phyloP scores from a whole-genome alignment of 768 basidiomycete genomes.

The Lentinula edodes region DNA sequence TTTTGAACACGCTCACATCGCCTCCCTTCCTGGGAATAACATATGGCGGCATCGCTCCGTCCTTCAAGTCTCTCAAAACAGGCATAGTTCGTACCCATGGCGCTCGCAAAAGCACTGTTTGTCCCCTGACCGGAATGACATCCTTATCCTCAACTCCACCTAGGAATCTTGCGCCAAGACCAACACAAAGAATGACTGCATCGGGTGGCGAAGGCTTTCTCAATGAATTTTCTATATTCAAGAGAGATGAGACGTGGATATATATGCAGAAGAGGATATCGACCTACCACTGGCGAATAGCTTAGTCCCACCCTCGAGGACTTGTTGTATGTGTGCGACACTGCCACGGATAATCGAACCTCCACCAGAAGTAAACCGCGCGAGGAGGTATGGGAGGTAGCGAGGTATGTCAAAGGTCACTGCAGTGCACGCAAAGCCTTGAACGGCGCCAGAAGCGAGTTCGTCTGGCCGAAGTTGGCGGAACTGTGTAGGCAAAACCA shows the following conservation, averaged over 20 bases:
- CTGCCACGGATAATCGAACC: constrained; percentile 54
- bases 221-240: not conserved
- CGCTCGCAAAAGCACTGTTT: constrained; percentile 72
- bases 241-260: not conserved
- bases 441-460: constrained; percentile 27
- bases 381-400: constrained; percentile 68
- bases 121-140: constrained; percentile 77
- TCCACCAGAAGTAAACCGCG: constrained; percentile 58
- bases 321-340: constrained; percentile 65
- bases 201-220: constrained; percentile 28
- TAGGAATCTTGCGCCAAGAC: constrained; percentile 68
- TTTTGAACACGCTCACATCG: constrained; percentile 27
- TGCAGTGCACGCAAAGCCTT: constrained; percentile 59
- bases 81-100: constrained; percentile 59
- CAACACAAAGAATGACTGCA: constrained; percentile 66
- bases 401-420: constrained; percentile 65
- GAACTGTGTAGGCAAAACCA: constrained; percentile 25
- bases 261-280: not conserved
- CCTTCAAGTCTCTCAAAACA: constrained; percentile 22
- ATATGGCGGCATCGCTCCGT: constrained; percentile 46
- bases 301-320: constrained; percentile 56
- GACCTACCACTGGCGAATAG: constrained; percentile 22
- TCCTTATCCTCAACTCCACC: constrained; percentile 77
- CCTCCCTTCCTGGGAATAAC: constrained; percentile 60
- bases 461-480: constrained; percentile 24